Percentiles rank a stretch among this genome's conserved stretches.
Conservation (phyloP, 306 rosid species). For the Trifolium fragiferum region DNA sequence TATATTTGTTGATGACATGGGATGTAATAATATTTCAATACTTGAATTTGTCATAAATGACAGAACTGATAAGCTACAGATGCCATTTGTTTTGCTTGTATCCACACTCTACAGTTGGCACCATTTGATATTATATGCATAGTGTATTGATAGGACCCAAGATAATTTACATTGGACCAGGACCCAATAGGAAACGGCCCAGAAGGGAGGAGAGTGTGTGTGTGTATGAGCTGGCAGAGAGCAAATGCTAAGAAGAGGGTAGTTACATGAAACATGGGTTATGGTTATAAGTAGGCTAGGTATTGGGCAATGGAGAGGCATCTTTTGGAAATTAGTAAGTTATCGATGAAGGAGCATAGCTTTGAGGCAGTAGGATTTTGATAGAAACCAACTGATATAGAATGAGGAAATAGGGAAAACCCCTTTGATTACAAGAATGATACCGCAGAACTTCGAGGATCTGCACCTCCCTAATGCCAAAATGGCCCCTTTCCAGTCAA, state of each 20-base stretch:
- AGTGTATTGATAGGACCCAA: neutral
- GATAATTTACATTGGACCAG: slow-evolving; percentile 1
- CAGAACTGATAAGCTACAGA: slow-evolving; percentile 11
- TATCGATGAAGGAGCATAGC: neutral
- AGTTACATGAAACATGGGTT: neutral
- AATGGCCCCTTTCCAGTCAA: too few species aligned
- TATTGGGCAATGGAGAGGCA: neutral
- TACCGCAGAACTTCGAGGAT: too few species aligned
- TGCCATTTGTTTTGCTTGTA: slow-evolving; percentile 10
- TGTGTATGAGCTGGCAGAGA: slow-evolving; percentile 12
- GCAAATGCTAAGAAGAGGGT: slow-evolving; percentile 1
- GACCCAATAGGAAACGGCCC: neutral
- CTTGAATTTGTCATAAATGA: slow-evolving; percentile 1
- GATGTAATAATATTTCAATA: neutral
- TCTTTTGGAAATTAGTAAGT: slow-evolving; percentile 3
- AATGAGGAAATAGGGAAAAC: too few species aligned
- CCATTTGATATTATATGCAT: slow-evolving; percentile 17
- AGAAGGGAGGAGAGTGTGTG: neutral
- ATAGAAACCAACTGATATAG: too few species aligned
- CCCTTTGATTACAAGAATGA: too few species aligned
- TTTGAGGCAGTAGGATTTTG: neutral
- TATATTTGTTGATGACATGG: neutral
- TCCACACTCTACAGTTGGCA: slow-evolving; percentile 1
- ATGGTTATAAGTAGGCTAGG: neutral
- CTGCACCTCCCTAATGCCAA: too few species aligned